phyloP scores from a whole-genome alignment of 495 filamentous ascomycete species.

The Glonium stellatum region DNA sequence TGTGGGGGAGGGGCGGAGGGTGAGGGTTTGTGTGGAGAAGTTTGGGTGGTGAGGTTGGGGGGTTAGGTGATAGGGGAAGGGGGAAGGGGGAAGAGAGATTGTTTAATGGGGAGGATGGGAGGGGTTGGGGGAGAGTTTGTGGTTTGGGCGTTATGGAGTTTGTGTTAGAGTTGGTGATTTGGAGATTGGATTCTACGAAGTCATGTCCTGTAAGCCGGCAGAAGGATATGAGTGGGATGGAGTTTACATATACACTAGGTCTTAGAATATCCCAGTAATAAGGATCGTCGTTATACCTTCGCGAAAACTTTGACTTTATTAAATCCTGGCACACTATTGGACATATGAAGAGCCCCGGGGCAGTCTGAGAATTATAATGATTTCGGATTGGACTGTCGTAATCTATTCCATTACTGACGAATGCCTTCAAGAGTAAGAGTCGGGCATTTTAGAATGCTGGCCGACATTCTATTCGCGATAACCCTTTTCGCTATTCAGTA shows the following conservation, averaged over 20 bases:
- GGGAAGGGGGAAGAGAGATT: background rate
- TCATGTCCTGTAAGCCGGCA: background rate
- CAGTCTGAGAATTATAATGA: no score
- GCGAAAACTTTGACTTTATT: no score
- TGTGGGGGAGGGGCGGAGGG: slow-evolving; percentile 24
- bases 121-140: background rate
- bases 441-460: no score
- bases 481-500: no score
- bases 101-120: background rate
- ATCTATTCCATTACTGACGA: no score
- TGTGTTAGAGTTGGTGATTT: background rate
- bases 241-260: background rate
- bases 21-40: slow-evolving; percentile 35
- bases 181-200: background rate
- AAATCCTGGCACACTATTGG: no score
- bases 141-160: background rate
- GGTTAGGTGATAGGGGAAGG: slow-evolving; percentile 5
- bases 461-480: no score
- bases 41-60: slow-evolving; percentile 28
- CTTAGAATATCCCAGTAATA: no score
- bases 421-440: no score
- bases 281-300: no score
- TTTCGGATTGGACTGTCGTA: no score
- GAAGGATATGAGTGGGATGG: background rate
- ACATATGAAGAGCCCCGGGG: no score